Base-by-base conservation (phyloP, 352 stramenopile genomes). In the Aphanomyces astaci region DNA sequence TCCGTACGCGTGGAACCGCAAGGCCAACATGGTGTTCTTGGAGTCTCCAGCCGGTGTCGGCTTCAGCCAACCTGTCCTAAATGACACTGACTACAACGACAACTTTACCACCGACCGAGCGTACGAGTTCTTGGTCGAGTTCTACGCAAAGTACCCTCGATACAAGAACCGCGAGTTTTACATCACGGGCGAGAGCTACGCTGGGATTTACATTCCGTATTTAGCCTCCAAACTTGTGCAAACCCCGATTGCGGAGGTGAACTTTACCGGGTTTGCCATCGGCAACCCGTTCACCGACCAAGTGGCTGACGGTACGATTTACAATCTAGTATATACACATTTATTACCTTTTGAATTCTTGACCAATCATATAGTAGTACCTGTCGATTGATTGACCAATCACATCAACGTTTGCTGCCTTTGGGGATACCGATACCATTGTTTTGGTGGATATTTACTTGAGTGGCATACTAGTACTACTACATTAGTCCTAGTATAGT, bases 101-200 rank as follows among this genome's bases (percentile, higher is more conserved):
- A 73, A 79, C 45, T 52, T 74, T 11, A 78, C 84, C 46, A 75
- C 82, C 10, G 79, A 80, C 48, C 75, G 75, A 4, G 69, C 84
- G 22, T 76, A 83, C 46, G 56, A 84, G 64, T 95, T 68, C 52
- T 96, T 10, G 64, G 72, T 15, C 71, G 74, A 57, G 96, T 95
- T 74, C 78, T 96, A n/a, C 22, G 52, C 24, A 70, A 4, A 36
- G 56, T 96, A 95, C 69, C 76, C 80, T 17, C 76, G 89, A 53
- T 76, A 92, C 17, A 73, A 80, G 39, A 64, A 63, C 54, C 79
- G 80, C 24, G 78, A 88, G 11, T 84, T 96, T 33, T 95, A 88
- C 79, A 81, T 97, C 64, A 91, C 79, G 4, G 86, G 84, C 17
- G 89, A 97, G 80, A 94, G 79, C 56, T 96, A 96, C 72, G 89